Evolutionary conservation across 2,329 filamentous ascomycete genomes (phyloP).

Genomic region (Aureobasidium mangrovei): DNA sequence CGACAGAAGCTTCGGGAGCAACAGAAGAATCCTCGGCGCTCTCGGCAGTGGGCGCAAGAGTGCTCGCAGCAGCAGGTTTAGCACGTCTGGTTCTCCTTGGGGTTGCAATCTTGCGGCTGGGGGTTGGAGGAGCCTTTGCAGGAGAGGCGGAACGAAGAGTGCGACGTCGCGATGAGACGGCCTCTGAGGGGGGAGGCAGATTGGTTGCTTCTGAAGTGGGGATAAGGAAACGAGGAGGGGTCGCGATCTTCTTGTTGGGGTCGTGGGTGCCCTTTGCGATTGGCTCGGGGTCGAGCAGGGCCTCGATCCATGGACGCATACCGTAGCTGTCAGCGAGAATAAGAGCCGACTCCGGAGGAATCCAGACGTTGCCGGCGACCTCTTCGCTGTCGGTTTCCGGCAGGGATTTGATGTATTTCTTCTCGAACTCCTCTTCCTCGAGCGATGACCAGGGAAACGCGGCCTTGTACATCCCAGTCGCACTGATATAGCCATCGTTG

Average conservation of each 20-base stretch:
- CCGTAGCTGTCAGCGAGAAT: conserved; percentile 77
- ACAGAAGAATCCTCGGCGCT: conserved; percentile 20
- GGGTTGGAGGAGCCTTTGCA: conserved; percentile 37
- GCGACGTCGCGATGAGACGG: conserved; percentile 38
- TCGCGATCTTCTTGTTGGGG: conserved; percentile 56
- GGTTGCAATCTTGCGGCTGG: conserved; percentile 40
- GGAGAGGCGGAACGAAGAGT: conserved; percentile 53
- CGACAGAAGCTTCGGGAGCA: conserved; percentile 26
- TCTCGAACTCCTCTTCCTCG: conserved; percentile 62
- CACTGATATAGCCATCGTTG: conserved; percentile 73
- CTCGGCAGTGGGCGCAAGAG: conserved; percentile 25
- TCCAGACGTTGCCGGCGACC: conserved; percentile 95
- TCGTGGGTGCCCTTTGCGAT: conserved; percentile 60
- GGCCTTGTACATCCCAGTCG: conserved; percentile 88
- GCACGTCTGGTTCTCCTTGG: conserved; percentile 44
- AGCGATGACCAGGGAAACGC: conserved; percentile 69
- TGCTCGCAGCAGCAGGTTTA: conserved; percentile 22
- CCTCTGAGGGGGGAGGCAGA: conserved; percentile 24
- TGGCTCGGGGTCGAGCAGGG: conserved; percentile 80
- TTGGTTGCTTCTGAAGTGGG: conserved; percentile 14
- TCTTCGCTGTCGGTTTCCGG: conserved; percentile 78
- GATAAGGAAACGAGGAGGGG: conserved; percentile 67
- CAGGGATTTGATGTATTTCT: conserved; percentile 76
- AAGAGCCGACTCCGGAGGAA: conserved; percentile 73
- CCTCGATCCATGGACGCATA: conserved; percentile 78